Conservation (phyloP, 2,329 filamentous ascomycete species). For the Colletotrichum sp. region DNA sequence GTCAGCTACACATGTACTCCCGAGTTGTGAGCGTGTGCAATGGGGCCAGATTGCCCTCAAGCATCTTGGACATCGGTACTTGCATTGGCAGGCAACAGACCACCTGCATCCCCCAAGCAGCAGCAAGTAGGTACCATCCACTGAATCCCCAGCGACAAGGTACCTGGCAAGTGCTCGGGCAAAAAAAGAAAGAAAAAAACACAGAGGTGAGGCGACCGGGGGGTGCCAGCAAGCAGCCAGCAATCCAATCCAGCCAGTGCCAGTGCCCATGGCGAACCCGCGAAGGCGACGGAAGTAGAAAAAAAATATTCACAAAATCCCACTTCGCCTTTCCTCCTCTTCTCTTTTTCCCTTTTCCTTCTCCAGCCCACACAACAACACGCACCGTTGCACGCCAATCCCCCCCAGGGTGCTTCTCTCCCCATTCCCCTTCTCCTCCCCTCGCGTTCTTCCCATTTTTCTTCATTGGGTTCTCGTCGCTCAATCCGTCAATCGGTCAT, state of each 20-base stretch:
- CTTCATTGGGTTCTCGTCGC: conserved; percentile 31
- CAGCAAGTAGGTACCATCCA: background rate
- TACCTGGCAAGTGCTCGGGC: background rate
- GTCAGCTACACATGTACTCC: background rate
- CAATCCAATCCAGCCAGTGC: background rate
- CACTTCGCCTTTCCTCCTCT: conserved; percentile 15
- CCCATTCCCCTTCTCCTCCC: conserved; percentile 32
- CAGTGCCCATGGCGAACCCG: conserved; percentile 12
- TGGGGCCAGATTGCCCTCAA: background rate
- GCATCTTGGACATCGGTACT: background rate
- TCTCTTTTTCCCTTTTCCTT: conserved; percentile 18
- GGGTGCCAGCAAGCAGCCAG: background rate
- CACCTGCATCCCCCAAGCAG: background rate
- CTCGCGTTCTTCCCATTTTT: conserved; percentile 35
- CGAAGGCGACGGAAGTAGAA: conserved; percentile 9
- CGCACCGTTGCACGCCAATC: conserved; percentile 52
- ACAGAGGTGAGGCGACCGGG: background rate
- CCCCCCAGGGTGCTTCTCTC: conserved; percentile 43
- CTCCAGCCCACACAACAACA: conserved; percentile 25
- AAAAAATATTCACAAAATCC: conserved; percentile 23
- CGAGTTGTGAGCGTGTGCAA: background rate
- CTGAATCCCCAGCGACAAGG: background rate
- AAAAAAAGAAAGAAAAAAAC: background rate
- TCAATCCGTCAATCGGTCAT: background rate
- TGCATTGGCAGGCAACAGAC: background rate